Percentiles rank a stretch among this genome's conserved stretches.
phyloP scores from a whole-genome alignment of 352 stramenopile species.

The Elongisporangium senticosum region DNA sequence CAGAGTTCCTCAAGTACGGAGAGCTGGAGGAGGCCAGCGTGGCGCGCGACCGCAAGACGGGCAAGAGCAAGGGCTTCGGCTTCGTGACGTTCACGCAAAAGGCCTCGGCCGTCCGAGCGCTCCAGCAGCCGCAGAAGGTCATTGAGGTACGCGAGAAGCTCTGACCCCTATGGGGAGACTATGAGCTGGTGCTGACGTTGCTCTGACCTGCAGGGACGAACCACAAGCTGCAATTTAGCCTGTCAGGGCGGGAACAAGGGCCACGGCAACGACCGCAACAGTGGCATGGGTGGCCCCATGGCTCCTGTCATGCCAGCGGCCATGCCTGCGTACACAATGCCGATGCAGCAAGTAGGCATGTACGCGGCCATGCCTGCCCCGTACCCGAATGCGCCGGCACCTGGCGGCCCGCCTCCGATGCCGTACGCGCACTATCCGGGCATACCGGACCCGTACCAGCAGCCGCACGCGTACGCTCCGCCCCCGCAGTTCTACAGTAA shows the following conservation, averaged over 20 bases:
- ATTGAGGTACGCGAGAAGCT: constrained; percentile 46
- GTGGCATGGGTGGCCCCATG: constrained; percentile 12
- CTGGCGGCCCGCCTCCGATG: constrained; percentile 4
- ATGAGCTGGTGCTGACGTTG: not conserved
- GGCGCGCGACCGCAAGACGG: constrained; percentile 41
- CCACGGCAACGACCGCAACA: constrained; percentile 1
- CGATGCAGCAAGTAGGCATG: constrained; percentile 20
- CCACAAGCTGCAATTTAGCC: constrained; percentile 55
- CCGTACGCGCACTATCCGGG: constrained; percentile 19
- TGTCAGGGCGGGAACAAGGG: constrained; percentile 19
- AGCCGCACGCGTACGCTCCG: constrained; percentile 14
- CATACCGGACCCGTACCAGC: constrained; percentile 22
- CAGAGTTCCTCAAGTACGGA: constrained; percentile 61
- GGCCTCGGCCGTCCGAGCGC: constrained; percentile 27
- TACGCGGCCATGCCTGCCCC: constrained; percentile 17
- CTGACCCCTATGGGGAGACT: not conserved
- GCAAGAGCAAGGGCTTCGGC: constrained; percentile 64
- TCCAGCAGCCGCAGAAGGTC: constrained; percentile 56
- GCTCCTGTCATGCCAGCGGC: constrained; percentile 15
- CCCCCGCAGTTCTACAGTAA: constrained; percentile 21
- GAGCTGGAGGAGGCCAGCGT: constrained; percentile 48
- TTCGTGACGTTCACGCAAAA: constrained; percentile 63
- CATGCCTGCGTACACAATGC: constrained; percentile 16
- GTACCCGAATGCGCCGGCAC: constrained; percentile 6
- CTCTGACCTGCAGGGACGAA: constrained; percentile 29